Conservation (phyloP, 345 rosid species). For the Aurinia saxatilis region DNA sequence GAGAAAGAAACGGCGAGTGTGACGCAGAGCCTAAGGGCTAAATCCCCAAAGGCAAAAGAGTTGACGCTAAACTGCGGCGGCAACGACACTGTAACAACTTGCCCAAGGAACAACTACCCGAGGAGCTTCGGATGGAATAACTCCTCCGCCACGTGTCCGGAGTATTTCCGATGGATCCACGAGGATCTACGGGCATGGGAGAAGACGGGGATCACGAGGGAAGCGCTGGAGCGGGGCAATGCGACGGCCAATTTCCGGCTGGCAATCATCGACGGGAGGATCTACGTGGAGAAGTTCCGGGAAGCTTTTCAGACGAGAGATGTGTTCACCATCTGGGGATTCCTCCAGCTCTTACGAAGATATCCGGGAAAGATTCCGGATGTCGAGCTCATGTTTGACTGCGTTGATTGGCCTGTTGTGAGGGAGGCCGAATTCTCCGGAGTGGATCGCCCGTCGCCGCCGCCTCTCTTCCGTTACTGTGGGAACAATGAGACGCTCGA, state of each 20-base stretch:
- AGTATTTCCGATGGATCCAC: slow-evolving; percentile 71
- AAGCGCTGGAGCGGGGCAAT: slow-evolving; percentile 48
- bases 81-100: slow-evolving; percentile 26
- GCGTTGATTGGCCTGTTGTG: slow-evolving; percentile 68
- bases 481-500: slow-evolving; percentile 46
- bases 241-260: slow-evolving; percentile 55
- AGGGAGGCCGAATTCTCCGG: slow-evolving; percentile 29
- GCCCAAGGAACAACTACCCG: slow-evolving; percentile 37
- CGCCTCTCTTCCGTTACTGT: slow-evolving; percentile 71
- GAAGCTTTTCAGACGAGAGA: slow-evolving; percentile 73
- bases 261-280: slow-evolving; percentile 48
- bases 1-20: slow-evolving; percentile 22
- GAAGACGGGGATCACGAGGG: slow-evolving; percentile 53
- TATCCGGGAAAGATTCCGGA: slow-evolving; percentile 77
- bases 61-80: slow-evolving; percentile 15
- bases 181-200: slow-evolving; percentile 67
- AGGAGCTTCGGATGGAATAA: slow-evolving; percentile 14
- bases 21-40: not conserved
- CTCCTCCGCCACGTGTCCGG: slow-evolving; percentile 38
- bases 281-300: slow-evolving; percentile 44
- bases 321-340: slow-evolving; percentile 81
- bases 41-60: slow-evolving; percentile 19
- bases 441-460: slow-evolving; percentile 40
- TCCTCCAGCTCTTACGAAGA: slow-evolving; percentile 64
- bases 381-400: slow-evolving; percentile 76